Evolutionary conservation across 441 rosid species (phyloP), one percentile per base, ranked within the genome.

Genomic region (Melastoma candidum): DNA sequence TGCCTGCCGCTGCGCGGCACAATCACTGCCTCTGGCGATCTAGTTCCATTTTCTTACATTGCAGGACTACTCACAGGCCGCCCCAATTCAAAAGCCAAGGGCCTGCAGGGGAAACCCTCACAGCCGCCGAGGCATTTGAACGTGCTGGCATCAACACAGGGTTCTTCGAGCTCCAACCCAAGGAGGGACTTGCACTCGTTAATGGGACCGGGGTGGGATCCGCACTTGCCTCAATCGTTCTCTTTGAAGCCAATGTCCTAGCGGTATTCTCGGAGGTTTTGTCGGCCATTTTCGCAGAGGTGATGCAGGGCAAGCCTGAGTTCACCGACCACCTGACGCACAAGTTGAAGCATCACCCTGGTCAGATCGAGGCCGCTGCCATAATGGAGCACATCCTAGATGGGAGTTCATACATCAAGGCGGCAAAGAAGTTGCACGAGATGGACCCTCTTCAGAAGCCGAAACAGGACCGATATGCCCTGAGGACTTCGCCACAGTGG

Each of bases 151-250:
- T 54, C 7, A 29, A 44, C 1, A 12, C 44, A 0, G 59, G 58
- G 47, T 61, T 61, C 59, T 61, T 61, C 12, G 48, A 61, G 29
- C 24, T 59, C 7, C 74, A 63, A 54, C 75, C 77, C 0, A 75
- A 75, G 54, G 80, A 72, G 63, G 80, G 75, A 11, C 70, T 75
- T 1, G 77, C 77, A 0, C 69, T 75, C 0, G 77, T 72, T 3
- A 76, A 72, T 24, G 77, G 77, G 41, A 76, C 80, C 1, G 75
- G 71, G 11, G 77, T 76, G 44, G 81, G 81, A 17, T 76, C 77
- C 5, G 77, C 73, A 44, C 49, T 76, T 63, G 81, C 77, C 13
- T 70, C 77, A 8, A 70, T 76, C 47, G 67, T 61, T 2, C 47
- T 67, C 8, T 67, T 50, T 14, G 71, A 67, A 14, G 39, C 66